Evolutionary conservation across 768 basidiomycete species (phyloP), one percentile per base, ranked within the genome.

Genomic region (Chlorophyllum brunneum): DNA sequence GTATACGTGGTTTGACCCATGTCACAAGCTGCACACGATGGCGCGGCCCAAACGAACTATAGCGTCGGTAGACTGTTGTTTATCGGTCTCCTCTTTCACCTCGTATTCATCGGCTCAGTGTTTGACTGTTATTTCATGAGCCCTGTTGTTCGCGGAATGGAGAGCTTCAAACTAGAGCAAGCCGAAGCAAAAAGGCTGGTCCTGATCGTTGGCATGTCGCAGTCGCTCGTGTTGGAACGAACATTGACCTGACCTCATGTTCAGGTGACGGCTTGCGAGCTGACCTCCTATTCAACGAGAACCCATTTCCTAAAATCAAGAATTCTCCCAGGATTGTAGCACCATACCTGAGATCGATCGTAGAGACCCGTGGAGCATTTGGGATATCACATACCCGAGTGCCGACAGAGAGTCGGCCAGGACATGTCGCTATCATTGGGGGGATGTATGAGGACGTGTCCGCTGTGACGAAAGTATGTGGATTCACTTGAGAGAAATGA

Each of bases 361-460:
- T 75, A 7, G 78, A 85, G 56, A 68, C 67, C 5, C 71, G 85
- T 48, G 91, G 92, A 13, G 86, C 85, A 4, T 92, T 85, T 66
- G 92, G 92, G 5, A 76, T 94, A 18, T 90, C 86, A 4, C 91
- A 93, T 65, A 93, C 91, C 1, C 77, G 82, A 24, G 91, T 93
- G 2, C 92, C 92, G 18, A 94, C 92, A 4, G 92, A 94, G 60
- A 90, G 86, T 64, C 70, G 92, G 20, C 91, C 92, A 1, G 92
- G 92, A 7, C 92, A 93, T 64, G 90, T 94, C 22, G 91, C 92
- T 18, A 79, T 94, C 48, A 92, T 93, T 55, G 92, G 86, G 82
- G 91, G 91, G 2, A 92, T 93, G 89, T 92, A 92, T 61, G 91
- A 93, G 66, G 89, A 93, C 57, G 90, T 90, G 3, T 88, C 86